Percentiles rank a stretch among this genome's conserved stretches.
phyloP scores from a whole-genome alignment of 106 monocot genomes.

The Xerophyta viscosa region DNA sequence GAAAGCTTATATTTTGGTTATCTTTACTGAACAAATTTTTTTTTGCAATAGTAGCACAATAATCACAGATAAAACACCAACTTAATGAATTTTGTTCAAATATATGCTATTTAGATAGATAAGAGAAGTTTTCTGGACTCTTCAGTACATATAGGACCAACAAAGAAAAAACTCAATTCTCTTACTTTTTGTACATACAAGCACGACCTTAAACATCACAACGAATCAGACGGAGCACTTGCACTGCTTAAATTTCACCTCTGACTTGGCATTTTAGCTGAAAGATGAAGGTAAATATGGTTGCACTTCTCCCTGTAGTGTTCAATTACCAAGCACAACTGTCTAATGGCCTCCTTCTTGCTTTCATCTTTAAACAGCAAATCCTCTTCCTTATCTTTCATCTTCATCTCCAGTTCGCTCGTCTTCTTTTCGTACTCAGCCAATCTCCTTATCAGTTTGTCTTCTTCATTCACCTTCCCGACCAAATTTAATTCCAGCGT shows the following conservation, averaged over 20 bases:
- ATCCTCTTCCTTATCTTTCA: constrained; percentile 29
- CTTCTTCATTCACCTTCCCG: constrained; percentile 18
- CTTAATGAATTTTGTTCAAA: too few relatives aligned
- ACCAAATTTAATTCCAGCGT: constrained; percentile 12
- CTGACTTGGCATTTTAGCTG: constrained; percentile 18
- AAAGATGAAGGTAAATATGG: constrained; percentile 25
- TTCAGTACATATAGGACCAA: too few relatives aligned
- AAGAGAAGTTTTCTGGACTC: too few relatives aligned
- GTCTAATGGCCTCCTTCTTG: constrained; percentile 76
- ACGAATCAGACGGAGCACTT: constrained; percentile 8
- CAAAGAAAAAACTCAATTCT: too few relatives aligned
- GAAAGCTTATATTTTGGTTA: too few relatives aligned
- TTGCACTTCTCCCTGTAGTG: constrained; percentile 62
- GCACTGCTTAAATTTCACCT: constrained; percentile 15
- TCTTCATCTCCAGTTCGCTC: constrained; percentile 18
- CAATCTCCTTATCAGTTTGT: constrained; percentile 7
- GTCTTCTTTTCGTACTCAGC: constrained; percentile 18
- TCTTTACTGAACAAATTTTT: too few relatives aligned
- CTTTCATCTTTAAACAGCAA: constrained; percentile 30
- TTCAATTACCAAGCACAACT: constrained; percentile 62
- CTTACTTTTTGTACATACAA: too few relatives aligned
- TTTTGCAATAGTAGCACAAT: too few relatives aligned
- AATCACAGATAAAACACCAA: too few relatives aligned
- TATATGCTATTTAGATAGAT: too few relatives aligned
- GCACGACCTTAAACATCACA: too few relatives aligned